These are phyloP conservation scores for Fusarium sp. DNA, from an alignment of 2,329 filamentous ascomycete genomes.

Conservation along the genomic window DNA sequence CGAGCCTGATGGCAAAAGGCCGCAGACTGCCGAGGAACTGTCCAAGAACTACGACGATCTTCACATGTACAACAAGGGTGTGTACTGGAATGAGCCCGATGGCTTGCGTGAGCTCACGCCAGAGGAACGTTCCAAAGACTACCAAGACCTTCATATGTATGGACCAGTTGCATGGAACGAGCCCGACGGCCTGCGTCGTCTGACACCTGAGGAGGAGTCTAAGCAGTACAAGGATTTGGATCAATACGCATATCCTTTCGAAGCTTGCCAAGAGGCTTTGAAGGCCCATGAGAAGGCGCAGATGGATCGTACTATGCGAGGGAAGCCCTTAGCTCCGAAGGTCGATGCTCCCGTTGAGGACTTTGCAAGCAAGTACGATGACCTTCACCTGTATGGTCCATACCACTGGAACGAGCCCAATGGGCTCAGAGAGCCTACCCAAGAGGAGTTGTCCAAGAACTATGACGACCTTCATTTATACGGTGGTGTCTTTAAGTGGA, in stretches of 20 bases:
- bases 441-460: constrained; percentile 49
- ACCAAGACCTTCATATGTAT: constrained; percentile 55
- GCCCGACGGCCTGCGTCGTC: constrained; percentile 43
- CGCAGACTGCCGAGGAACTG: constrained; percentile 45
- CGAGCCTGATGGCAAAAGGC: constrained; percentile 47
- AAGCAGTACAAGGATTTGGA: constrained; percentile 49
- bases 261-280: constrained; percentile 45
- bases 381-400: constrained; percentile 53
- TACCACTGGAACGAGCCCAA: constrained; percentile 52
- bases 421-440: constrained; percentile 48
- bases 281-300: constrained; percentile 43
- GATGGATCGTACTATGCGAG: constrained; percentile 45
- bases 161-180: constrained; percentile 45
- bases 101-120: constrained; percentile 43
- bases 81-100: constrained; percentile 46
- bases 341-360: constrained; percentile 45
- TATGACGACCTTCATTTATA: constrained; percentile 53
- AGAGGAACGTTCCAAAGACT: constrained; percentile 49
- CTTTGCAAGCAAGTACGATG: constrained; percentile 49
- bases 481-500: constrained; percentile 46
- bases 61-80: constrained; percentile 46
- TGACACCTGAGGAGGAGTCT: constrained; percentile 44
- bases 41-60: constrained; percentile 52
- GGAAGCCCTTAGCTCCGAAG: constrained; percentile 50
- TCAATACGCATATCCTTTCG: constrained; percentile 48